Evolutionary conservation across 2,329 filamentous ascomycete species (phyloP).

Genomic region (Stagonosporopsis chrysanthemi): DNA sequence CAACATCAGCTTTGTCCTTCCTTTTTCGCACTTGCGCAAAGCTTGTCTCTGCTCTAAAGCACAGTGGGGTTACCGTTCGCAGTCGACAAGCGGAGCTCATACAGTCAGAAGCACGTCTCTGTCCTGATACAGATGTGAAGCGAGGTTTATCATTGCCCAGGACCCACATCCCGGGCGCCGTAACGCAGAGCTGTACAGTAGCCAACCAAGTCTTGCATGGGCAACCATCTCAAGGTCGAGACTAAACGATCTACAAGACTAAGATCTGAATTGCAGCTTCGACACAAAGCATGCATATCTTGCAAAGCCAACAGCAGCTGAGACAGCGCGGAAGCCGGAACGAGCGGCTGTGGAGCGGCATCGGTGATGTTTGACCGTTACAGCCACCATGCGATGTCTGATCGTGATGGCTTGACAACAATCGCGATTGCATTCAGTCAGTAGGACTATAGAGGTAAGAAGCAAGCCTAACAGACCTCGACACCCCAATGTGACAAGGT

Average conservation of each 20-base stretch:
- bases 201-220: slow-evolving; percentile 8
- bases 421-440: neutral
- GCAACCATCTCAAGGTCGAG: slow-evolving; percentile 5
- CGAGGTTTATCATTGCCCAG: neutral
- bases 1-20: slow-evolving; percentile 8
- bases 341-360: neutral
- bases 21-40: neutral
- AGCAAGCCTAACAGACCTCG: neutral
- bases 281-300: slow-evolving; percentile 1
- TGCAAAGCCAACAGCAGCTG: neutral
- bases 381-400: neutral
- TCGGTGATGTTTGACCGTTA: neutral
- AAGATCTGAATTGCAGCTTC: slow-evolving; percentile 7
- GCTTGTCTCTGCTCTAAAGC: neutral
- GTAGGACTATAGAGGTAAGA: slow-evolving; percentile 13
- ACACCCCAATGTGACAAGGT: neutral
- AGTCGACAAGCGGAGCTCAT: neutral
- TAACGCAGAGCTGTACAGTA: neutral
- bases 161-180: slow-evolving; percentile 11
- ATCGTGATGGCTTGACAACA: neutral
- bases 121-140: neutral
- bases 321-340: neutral
- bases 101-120: slow-evolving; percentile 4
- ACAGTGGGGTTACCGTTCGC: neutral
- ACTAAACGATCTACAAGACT: slow-evolving; percentile 11